Evolutionary conservation across 2,329 filamentous ascomycete species (phyloP).

Genomic region (Magnaporthiopsis poae): DNA sequence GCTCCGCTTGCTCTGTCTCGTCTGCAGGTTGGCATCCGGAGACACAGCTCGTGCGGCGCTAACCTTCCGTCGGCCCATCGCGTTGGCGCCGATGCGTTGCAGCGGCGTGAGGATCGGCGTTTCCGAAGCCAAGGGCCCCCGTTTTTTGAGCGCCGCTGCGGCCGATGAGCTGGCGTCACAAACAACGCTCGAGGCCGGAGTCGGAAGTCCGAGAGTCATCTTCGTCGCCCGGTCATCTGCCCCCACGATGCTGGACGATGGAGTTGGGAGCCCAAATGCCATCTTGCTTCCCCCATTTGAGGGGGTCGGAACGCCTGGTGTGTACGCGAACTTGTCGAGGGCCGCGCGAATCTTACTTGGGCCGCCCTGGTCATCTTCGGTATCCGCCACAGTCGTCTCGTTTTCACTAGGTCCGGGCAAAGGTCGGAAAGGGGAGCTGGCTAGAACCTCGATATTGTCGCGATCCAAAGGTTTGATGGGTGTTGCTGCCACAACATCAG

Average conservation of each 20-base stretch:
- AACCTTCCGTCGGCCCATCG: slow-evolving; percentile 24
- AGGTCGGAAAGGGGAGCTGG: slow-evolving; percentile 4
- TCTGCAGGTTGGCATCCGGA: slow-evolving; percentile 12
- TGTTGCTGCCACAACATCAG: not conserved
- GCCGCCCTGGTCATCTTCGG: not conserved
- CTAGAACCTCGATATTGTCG: slow-evolving; percentile 5
- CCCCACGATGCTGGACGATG: slow-evolving; percentile 13
- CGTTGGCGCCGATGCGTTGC: slow-evolving; percentile 41
- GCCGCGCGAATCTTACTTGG: not conserved
- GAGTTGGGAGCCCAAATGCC: slow-evolving; percentile 19
- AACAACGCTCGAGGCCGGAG: slow-evolving; percentile 23
- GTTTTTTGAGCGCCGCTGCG: not conserved
- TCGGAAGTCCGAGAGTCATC: slow-evolving; percentile 20
- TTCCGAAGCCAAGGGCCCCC: slow-evolving; percentile 11
- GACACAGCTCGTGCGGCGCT: slow-evolving; percentile 16
- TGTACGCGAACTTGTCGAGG: slow-evolving; percentile 16
- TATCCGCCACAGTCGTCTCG: not conserved
- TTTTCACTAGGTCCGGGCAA: not conserved
- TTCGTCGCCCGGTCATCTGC: slow-evolving; percentile 1
- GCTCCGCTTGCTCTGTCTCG: slow-evolving; percentile 13
- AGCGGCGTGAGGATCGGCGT: slow-evolving; percentile 34
- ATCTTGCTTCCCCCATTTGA: slow-evolving; percentile 11
- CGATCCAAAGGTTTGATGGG: not conserved
- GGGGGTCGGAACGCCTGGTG: not conserved
- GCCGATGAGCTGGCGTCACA: not conserved